Conservation (phyloP, 2,329 filamentous ascomycete species). For the Colletotrichum shisoi region DNA sequence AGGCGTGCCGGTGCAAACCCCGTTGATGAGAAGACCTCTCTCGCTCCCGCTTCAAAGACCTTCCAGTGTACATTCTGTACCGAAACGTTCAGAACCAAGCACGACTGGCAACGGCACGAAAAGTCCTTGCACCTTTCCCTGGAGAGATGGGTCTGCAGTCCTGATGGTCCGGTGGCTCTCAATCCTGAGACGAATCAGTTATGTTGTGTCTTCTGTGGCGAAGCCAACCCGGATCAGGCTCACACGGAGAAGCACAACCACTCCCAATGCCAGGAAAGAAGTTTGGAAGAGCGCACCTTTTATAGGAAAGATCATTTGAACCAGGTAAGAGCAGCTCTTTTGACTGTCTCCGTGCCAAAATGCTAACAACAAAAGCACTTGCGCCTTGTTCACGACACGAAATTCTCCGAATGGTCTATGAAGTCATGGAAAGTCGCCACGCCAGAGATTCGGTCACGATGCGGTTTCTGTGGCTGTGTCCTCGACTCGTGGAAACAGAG, state of each 20-base stretch:
- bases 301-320: constrained; percentile 73
- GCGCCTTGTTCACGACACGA: constrained; percentile 68
- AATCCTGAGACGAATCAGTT: constrained; percentile 66
- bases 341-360: neutral
- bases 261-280: constrained; percentile 71
- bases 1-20: constrained; percentile 54
- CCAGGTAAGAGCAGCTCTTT: constrained; percentile 42
- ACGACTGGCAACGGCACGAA: constrained; percentile 76
- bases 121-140: constrained; percentile 71
- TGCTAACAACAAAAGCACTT: constrained; percentile 58
- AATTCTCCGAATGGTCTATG: constrained; percentile 71
- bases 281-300: constrained; percentile 68
- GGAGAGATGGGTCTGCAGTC: constrained; percentile 71
- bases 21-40: constrained; percentile 48
- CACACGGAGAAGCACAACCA: constrained; percentile 69
- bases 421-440: constrained; percentile 68
- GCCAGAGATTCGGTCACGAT: constrained; percentile 68
- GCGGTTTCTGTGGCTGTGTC: constrained; percentile 70
- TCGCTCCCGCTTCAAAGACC: constrained; percentile 60
- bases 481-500: constrained; percentile 69
- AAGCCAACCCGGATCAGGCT: constrained; percentile 61
- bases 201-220: constrained; percentile 67
- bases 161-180: constrained; percentile 63
- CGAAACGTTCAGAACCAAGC: constrained; percentile 72
- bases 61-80: constrained; percentile 75